Evolutionary conservation across 2,329 filamentous ascomycete genomes (phyloP), one percentile per base, ranked within the genome.

Genomic region (Colletotrichum salicis): DNA sequence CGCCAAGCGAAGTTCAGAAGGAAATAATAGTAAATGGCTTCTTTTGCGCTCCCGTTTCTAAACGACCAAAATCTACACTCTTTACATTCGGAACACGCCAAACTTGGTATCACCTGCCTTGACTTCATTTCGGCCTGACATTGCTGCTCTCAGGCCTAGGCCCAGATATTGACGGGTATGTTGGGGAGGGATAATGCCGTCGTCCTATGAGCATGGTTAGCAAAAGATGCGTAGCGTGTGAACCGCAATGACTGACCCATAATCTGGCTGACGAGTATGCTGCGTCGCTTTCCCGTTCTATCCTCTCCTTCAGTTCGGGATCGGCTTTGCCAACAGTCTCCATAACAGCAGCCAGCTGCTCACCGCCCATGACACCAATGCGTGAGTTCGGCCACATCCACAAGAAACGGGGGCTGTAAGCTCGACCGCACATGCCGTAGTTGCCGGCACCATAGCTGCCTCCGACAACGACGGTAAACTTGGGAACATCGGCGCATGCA

Each of bases 321-420:
- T 98, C 95, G 1, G 91, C 91, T 71, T 90, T 90, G 82, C 96
- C 95, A 0, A 99, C 96, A 2, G 95, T 93, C 83, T 95, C 94
- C 96, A 99, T 98, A 73, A 99, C 96, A 4, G 92, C 90, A 8
- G 92, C 92, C 45, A 99, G 86, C 85, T 98, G 96, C 83, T 98
- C 96, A 52, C 93, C 89, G 24, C 96, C 96, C 96, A 99, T 99
- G 76, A 99, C 95, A 37, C 94, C 94, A 63, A 97, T 94, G 79
- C 93, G 93, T n/a, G 96, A 95, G 77, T 97, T 97, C 52, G 96
- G 96, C 96, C 96, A 99, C 87, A 96, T 97, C 91, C 94, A 98
- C 72, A 98, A 83, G 81, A 98, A 94, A 13, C 95, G 87, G 0
- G 96, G 96, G n/a, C 90, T 90, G 82, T 98, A 99, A 2, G 96